Evolutionary conservation across 106 monocot species (phyloP).

Genomic region (Dendrobium officinale): DNA sequence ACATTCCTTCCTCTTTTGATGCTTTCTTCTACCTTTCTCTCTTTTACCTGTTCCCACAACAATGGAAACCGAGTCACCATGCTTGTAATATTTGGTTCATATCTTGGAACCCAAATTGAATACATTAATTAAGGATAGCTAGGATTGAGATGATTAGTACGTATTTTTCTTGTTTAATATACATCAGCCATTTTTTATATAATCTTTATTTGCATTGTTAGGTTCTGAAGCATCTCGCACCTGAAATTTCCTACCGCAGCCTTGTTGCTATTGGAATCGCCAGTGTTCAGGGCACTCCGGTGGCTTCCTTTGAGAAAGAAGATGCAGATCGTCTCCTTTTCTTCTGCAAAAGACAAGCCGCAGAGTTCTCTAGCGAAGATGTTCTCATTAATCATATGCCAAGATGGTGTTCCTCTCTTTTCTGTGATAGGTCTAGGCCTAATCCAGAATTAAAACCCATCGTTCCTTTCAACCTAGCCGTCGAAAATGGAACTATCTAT

Average conservation of each 20-base stretch:
- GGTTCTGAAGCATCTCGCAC: slow-evolving; percentile 83
- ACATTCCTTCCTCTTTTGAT: too few relatives aligned
- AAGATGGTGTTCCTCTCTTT: slow-evolving; percentile 42
- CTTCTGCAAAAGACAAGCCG: slow-evolving; percentile 44
- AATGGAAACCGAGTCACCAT: too few relatives aligned
- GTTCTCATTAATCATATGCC: slow-evolving; percentile 19
- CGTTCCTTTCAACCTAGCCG: not conserved
- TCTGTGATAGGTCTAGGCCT: slow-evolving; percentile 24
- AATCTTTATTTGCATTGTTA: slow-evolving; percentile 6
- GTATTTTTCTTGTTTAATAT: not conserved
- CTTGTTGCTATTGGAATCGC: slow-evolving; percentile 79
- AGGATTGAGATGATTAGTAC: too few relatives aligned
- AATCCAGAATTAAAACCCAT: slow-evolving; percentile 15
- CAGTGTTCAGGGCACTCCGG: slow-evolving; percentile 63
- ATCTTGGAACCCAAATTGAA: too few relatives aligned
- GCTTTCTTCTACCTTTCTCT: too few relatives aligned
- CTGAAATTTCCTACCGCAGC: slow-evolving; percentile 60
- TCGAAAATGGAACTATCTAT: slow-evolving; percentile 20
- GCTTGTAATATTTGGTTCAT: too few relatives aligned
- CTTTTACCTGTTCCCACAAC: too few relatives aligned
- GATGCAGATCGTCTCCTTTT: slow-evolving; percentile 81
- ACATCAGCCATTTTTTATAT: not conserved
- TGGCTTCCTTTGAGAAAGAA: slow-evolving; percentile 80
- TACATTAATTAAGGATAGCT: too few relatives aligned
- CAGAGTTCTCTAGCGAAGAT: slow-evolving; percentile 14